A percentile compares a stretch with the other conserved stretches of the same genome.
Conservation (phyloP, 441 rosid species). For the Viola pubescens region DNA sequence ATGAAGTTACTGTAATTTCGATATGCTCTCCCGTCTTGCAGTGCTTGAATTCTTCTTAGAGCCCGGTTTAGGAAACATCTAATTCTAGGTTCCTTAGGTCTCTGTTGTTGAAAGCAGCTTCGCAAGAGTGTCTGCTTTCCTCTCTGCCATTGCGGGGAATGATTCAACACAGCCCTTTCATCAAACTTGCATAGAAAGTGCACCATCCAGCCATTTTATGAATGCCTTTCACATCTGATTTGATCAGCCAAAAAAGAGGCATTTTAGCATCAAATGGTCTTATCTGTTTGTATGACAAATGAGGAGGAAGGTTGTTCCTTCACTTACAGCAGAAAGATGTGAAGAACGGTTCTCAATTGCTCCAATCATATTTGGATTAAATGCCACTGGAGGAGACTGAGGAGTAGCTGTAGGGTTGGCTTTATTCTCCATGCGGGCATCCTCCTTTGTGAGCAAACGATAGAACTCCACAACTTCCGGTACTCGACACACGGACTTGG, state of each 20-base stretch:
- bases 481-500: conserved; percentile 59
- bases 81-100: conserved; percentile 62
- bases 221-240: conserved; percentile 85
- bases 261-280: conserved; percentile 1
- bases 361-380: conserved; percentile 71
- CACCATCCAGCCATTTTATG: conserved; percentile 82
- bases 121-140: conserved; percentile 80
- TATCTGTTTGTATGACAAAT: not conserved
- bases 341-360: conserved; percentile 89
- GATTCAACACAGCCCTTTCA: conserved; percentile 86
- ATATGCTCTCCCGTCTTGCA: conserved; percentile 88
- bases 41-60: conserved; percentile 66
- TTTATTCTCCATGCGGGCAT: conserved; percentile 38
- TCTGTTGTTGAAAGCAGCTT: conserved; percentile 77
- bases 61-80: conserved; percentile 57
- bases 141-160: conserved; percentile 80
- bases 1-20: conserved; percentile 11
- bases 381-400: conserved; percentile 27
- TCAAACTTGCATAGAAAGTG: conserved; percentile 70
- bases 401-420: conserved; percentile 26
- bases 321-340: conserved; percentile 83
- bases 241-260: conserved; percentile 40
- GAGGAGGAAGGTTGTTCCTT: not conserved
- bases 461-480: conserved; percentile 79
- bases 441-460: conserved; percentile 63